Base-by-base conservation (phyloP, 345 rosid genomes). In the Melastoma malabathricum region DNA sequence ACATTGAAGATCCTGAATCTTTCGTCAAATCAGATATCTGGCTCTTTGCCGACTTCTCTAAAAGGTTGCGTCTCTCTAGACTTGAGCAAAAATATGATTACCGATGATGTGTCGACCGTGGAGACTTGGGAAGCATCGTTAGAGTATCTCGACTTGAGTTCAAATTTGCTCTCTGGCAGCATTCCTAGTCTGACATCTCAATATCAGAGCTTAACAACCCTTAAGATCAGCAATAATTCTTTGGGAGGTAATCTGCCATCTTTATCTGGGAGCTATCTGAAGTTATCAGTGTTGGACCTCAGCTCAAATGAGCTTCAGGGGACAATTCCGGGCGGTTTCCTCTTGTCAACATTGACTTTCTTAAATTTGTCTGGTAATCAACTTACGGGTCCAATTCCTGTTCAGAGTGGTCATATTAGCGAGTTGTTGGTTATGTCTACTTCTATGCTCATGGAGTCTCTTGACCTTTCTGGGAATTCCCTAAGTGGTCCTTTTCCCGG, bases 401-500 rank as follows among this genome's bases (percentile, higher is more conserved):
- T 82, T 54, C 76, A 59, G 47, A 61, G 79, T 18, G 73, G 84
- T n/a, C 64, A n/a, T 15, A 83, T 71, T 15, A 77, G 74, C 55
- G 89, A 76, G 64, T 72, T 86, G 43, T 48, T 80, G 56, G 62
- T 61, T 52, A 31, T 77, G 59, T 73, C 69, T 50, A 56, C 73
- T 56, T 56, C 51, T 59, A 77, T 79, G 43, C 73, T 27, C 23
- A 63, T 86, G 82, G 95, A 86, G 72, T 81, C 63, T 64, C 92
- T 90, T 64, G 98, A 90, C 74, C 96, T 90, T 58, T 90, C 96
- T 13, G 51, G 74, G 45, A 90, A 90, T 71, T 76, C 77, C 53
- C 73, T 90, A 56, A 57, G 65, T 6, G 94, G 89, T 55, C 49
- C 48, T 50, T 70, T 90, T 65, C 83, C 92, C 44, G 65, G 78